Base-by-base conservation (phyloP, 164 flowering plant genomes). In the Malania oleifera region DNA sequence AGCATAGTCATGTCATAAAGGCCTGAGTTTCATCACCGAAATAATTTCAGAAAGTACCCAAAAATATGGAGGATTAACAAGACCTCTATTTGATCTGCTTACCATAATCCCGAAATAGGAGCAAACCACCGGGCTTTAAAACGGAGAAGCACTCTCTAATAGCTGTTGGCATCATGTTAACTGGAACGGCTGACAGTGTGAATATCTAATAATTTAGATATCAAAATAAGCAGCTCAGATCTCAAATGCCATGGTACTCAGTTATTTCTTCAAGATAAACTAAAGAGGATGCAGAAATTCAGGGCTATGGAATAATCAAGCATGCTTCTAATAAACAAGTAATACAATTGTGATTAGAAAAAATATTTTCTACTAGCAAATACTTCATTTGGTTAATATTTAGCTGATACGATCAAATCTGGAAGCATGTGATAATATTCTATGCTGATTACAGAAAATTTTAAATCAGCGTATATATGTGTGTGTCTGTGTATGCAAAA, bases 1-100 rank as follows among this genome's bases (percentile, higher is more conserved):
- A 92, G 96, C 98, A 92, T 89, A 41, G 96, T 82, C 96, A 89
- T 87, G 66, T 92, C 98, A 82, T 84, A 92, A 26, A 92, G 87
- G 55, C 98, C 95, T 92, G 73, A 38, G 49, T 54, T 62, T 59
- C 41, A 37, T 37, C 47, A 52, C 20, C 48, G 24, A 40, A 26
- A n/a, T 52, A 47, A 25, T 48, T 40, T 40, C 25, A 23, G 53
- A n/a, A 55, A 24, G 7, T n/a, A 29, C 37, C 26, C 26, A 26
- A 26, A 22, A 40, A 26, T 7, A n/a, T 18, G 15, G 23, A 20
- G 8, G 7, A 40, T 28, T 27, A 18, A 7, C 31, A 3, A 52
- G 39, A 46, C 39, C n/a, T 40, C 24, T 52, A 38, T 27, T 52
- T 59, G 14, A 23, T 31, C 45, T 26, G 27, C 50, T 65, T 82